A percentile compares a stretch with the other conserved stretches of the same genome.
phyloP scores from a whole-genome alignment of 129 eudicot genomes.

The Pseudognaphalium luteoalbum region DNA sequence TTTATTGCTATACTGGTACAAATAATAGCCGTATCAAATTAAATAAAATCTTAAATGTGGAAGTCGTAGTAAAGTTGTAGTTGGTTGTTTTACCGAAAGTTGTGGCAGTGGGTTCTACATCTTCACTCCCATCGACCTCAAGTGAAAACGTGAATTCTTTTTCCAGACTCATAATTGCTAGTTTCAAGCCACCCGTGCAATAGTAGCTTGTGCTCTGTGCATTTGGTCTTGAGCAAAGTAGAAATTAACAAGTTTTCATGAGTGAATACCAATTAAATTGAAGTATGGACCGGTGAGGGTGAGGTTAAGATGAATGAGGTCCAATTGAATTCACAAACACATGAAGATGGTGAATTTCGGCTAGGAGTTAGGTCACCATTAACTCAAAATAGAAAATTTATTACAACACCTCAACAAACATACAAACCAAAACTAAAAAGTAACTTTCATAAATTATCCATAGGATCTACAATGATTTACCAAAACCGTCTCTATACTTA shows the following conservation, averaged over 20 bases:
- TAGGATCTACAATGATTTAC: no score
- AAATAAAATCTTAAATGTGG: background rate
- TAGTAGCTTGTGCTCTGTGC: conserved; percentile 2
- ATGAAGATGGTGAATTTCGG: conserved; percentile 30
- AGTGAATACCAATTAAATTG: background rate
- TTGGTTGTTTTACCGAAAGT: conserved; percentile 5
- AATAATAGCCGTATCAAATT: background rate
- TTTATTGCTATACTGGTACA: background rate
- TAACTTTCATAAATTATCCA: no score
- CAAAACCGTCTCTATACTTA: no score
- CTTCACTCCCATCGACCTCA: background rate
- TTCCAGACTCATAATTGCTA: background rate
- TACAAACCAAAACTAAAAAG: background rate
- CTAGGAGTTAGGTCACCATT: conserved; percentile 19
- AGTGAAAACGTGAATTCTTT: background rate
- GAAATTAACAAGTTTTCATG: background rate
- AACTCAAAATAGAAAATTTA: no score
- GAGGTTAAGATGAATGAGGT: conserved; percentile 12
- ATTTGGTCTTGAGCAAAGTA: background rate
- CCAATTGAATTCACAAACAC: conserved; percentile 34
- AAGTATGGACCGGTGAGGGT: conserved; percentile 18
- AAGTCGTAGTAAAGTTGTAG: background rate
- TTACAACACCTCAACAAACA: background rate
- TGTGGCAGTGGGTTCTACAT: conserved; percentile 2
- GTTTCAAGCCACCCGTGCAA: background rate